A percentile compares a stretch with the other conserved stretches of the same genome.
phyloP scores from a whole-genome alignment of 1,284 basidiomycete genomes.

The Limonomyces culmigenus region DNA sequence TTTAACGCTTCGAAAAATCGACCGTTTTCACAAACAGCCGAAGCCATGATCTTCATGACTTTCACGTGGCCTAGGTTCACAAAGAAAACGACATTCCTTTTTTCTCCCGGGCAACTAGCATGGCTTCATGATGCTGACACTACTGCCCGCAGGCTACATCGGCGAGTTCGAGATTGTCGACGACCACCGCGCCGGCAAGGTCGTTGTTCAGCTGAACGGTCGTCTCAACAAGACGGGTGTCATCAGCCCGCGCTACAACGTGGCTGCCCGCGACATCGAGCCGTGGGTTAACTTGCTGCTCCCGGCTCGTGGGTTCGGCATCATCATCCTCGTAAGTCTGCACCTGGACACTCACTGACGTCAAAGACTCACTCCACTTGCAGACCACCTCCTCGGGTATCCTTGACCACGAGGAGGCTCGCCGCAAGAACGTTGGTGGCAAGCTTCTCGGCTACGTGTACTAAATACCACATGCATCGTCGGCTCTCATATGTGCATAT shows the following conservation, averaged over 20 bases:
- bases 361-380: conserved; percentile 1
- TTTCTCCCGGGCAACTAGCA: conserved; percentile 3
- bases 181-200: conserved; percentile 97
- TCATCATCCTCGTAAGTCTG: conserved; percentile 72
- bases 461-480: too few species aligned
- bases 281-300: conserved; percentile 88
- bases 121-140: conserved; percentile 7
- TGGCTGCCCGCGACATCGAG: conserved; percentile 87
- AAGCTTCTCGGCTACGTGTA: conserved; percentile 80
- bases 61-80: conserved; percentile 35
- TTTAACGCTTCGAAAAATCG: conserved; percentile 58
- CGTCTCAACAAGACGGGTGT: conserved; percentile 98
- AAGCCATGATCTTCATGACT: conserved; percentile 25
- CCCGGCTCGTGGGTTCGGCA: conserved; percentile 91
- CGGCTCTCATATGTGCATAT: too few species aligned
- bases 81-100: conserved; percentile 29
- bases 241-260: conserved; percentile 97
- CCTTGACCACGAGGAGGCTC: conserved; percentile 98
- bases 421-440: conserved; percentile 94
- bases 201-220: conserved; percentile 96
- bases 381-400: conserved; percentile 97
- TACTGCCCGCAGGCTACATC: conserved; percentile 66
- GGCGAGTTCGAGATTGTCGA: conserved; percentile 99
- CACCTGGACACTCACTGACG: conserved; percentile 1
- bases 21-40: conserved; percentile 27